Evolutionary conservation across 306 rosid species (phyloP).

Genomic region (Gastrolobium bilobum): DNA sequence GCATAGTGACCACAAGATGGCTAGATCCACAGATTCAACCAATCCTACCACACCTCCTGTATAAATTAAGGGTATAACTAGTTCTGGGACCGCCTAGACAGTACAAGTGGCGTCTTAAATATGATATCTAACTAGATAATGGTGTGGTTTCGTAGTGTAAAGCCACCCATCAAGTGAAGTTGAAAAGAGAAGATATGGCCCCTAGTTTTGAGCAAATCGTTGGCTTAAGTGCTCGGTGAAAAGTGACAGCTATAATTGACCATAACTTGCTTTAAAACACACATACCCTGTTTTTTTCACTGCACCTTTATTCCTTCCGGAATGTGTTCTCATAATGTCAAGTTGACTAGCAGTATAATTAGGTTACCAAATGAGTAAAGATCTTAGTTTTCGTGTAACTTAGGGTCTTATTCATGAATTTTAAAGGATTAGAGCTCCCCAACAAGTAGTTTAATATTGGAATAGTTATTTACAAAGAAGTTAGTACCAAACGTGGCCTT

Average conservation of each 20-base stretch:
- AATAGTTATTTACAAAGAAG: background rate
- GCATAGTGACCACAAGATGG: conserved; percentile 32
- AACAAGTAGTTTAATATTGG: background rate
- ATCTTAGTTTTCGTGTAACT: background rate
- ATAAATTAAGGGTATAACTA: background rate
- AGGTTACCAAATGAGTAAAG: conserved; percentile 35
- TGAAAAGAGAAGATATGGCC: conserved; percentile 16
- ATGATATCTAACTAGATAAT: background rate
- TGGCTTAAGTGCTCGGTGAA: conserved; percentile 4
- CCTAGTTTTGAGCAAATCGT: conserved; percentile 15
- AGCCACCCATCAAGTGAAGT: background rate
- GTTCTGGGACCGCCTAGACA: background rate
- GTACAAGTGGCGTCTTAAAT: conserved; percentile 22
- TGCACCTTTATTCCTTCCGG: conserved; percentile 33
- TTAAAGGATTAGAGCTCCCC: conserved; percentile 23
- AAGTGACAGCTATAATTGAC: conserved; percentile 29
- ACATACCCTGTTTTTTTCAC: background rate
- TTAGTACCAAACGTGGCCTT: conserved; percentile 31
- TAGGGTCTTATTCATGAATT: background rate
- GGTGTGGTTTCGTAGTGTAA: conserved; percentile 1
- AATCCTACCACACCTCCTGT: background rate
- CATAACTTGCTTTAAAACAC: conserved; percentile 3
- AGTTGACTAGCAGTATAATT: conserved; percentile 2
- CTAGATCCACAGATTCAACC: conserved; percentile 5
- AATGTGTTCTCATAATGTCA: conserved; percentile 13